Percentiles rank a stretch among this genome's conserved stretches.
phyloP scores from a whole-genome alignment of 768 basidiomycete species.

The Boletus edulis region DNA sequence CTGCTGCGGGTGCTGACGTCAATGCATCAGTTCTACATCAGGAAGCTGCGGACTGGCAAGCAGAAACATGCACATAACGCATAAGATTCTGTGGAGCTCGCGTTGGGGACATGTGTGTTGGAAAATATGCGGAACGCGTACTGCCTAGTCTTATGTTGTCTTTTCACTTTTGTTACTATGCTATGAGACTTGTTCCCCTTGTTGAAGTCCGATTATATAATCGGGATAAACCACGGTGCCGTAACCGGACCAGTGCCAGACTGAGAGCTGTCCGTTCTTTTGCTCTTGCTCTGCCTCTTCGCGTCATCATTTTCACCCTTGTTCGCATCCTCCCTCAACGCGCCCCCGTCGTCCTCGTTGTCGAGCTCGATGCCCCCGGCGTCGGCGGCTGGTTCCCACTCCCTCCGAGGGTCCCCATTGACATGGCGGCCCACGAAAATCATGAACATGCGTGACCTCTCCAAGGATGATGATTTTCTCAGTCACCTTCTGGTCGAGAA shows the following conservation, averaged over 20 bases:
- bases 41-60: constrained; percentile 91
- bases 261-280: constrained; percentile 19
- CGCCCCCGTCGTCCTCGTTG: constrained; percentile 24
- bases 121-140: background rate
- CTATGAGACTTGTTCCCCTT: background rate
- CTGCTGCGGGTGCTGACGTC: constrained; percentile 21
- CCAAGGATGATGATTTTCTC: constrained; percentile 89
- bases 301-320: constrained; percentile 29
- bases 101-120: background rate
- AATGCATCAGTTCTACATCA: constrained; percentile 77
- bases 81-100: constrained; percentile 19
- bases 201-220: constrained; percentile 21
- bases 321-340: constrained; percentile 9
- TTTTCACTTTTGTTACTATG: background rate
- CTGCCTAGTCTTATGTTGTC: background rate
- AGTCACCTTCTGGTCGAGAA: constrained; percentile 88
- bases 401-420: constrained; percentile 30
- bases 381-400: constrained; percentile 24
- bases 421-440: constrained; percentile 82
- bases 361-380: constrained; percentile 34
- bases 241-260: constrained; percentile 32
- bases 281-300: constrained; percentile 28
- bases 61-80: constrained; percentile 81
- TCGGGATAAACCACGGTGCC: constrained; percentile 19
- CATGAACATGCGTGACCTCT: constrained; percentile 89